These are phyloP conservation scores for Plasmodium vivax DNA, from an alignment of 169 alveolate genomes.

Conservation along the genomic window DNA sequence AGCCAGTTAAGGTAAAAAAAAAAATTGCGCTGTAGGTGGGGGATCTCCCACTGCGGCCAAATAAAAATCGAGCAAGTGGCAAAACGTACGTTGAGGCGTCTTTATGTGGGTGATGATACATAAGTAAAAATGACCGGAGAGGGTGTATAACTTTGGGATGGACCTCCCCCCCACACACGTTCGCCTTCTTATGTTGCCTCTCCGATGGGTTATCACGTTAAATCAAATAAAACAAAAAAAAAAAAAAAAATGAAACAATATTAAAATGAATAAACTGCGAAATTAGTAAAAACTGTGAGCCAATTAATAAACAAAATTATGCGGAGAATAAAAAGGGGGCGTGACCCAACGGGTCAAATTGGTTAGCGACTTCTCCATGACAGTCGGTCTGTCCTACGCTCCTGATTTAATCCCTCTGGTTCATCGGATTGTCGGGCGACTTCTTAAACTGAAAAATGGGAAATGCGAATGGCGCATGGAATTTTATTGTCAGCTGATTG, in stretches of 20 bases:
- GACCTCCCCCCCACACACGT: background rate
- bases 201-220: background rate
- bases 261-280: background rate
- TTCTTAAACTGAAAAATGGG: constrained; percentile 37
- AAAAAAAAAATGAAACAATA: background rate
- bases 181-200: background rate
- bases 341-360: background rate
- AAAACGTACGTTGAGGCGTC: background rate
- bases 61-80: background rate
- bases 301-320: background rate
- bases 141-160: background rate
- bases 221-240: background rate
- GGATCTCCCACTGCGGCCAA: background rate
- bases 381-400: background rate
- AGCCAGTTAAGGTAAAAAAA: background rate
- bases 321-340: background rate
- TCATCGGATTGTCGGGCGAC: constrained; percentile 69
- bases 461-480: background rate
- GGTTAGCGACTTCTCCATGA: background rate
- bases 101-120: background rate
- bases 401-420: constrained; percentile 34
- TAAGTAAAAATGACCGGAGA: background rate
- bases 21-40: background rate
- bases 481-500: background rate
- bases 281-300: background rate